phyloP scores from a whole-genome alignment of 2,329 filamentous ascomycete species.

The Blastomyces percursus region DNA sequence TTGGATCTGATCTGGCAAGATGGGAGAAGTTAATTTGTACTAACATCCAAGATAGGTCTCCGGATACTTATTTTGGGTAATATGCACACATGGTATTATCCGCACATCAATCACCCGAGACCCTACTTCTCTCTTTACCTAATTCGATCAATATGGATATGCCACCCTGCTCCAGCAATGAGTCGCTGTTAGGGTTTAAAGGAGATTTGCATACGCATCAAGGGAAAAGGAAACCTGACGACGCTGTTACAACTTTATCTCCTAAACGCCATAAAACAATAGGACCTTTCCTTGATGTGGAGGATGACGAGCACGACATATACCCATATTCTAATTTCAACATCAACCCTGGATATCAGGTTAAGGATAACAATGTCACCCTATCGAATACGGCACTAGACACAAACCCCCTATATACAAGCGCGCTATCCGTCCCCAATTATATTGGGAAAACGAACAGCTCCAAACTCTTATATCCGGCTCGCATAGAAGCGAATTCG shows the following conservation, averaged over 20 bases:
- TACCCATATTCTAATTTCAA: background rate
- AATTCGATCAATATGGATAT: background rate
- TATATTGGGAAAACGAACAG: background rate
- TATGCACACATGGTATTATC: conserved; percentile 1
- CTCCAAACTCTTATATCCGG: background rate
- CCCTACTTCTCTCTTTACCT: conserved; percentile 23
- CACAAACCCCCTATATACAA: background rate
- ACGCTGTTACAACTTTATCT: conserved; percentile 15
- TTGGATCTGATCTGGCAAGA: background rate
- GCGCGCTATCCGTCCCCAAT: background rate
- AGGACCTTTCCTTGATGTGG: conserved; percentile 34
- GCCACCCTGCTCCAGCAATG: conserved; percentile 22
- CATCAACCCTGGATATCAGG: background rate
- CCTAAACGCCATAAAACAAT: conserved; percentile 33
- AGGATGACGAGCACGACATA: conserved; percentile 26
- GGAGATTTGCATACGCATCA: conserved; percentile 9
- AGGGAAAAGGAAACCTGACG: conserved; percentile 33
- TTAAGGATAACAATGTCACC: background rate
- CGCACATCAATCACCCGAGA: conserved; percentile 12
- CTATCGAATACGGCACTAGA: background rate
- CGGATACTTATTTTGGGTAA: conserved; percentile 3
- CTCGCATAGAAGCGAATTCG: background rate
- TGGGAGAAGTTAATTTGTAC: background rate
- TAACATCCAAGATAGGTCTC: background rate
- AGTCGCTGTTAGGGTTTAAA: conserved; percentile 23